Evolutionary conservation across 1,284 basidiomycete species (phyloP).

Genomic region (Marasmius fiardii): DNA sequence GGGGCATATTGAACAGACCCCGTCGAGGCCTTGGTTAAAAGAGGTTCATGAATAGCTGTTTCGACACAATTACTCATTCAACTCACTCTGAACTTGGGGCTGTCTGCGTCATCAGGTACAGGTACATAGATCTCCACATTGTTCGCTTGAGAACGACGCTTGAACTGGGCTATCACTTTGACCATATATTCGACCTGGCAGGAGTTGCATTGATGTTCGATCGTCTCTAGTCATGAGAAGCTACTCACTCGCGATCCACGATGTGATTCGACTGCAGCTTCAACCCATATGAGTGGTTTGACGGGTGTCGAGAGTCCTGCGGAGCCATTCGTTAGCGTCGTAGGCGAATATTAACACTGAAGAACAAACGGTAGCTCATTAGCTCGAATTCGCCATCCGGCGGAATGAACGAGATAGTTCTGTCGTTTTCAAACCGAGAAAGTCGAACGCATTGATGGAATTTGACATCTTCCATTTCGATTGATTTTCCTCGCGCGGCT

Average conservation of each 20-base stretch:
- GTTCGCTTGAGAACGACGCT: slow-evolving; percentile 93
- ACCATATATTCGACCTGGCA: slow-evolving; percentile 97
- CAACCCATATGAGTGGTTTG: slow-evolving; percentile 98
- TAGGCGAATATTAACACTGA: background rate
- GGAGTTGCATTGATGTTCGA: background rate
- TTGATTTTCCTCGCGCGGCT: slow-evolving; percentile 95
- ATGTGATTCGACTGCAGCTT: slow-evolving; percentile 95
- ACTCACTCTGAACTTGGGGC: slow-evolving; percentile 90
- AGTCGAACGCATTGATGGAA: slow-evolving; percentile 99
- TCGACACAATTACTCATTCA: background rate
- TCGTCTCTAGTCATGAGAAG: background rate
- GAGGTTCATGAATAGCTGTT: background rate
- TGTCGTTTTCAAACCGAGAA: slow-evolving; percentile 98
- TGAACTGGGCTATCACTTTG: slow-evolving; percentile 98
- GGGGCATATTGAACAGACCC: slow-evolving; percentile 94
- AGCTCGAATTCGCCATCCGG: slow-evolving; percentile 99
- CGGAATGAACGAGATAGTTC: slow-evolving; percentile 98
- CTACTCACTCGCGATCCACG: slow-evolving; percentile 48
- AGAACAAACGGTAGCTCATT: slow-evolving; percentile 81
- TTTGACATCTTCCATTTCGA: slow-evolving; percentile 99
- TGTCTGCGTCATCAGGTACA: slow-evolving; percentile 98
- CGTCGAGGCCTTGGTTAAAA: slow-evolving; percentile 68
- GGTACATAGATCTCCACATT: slow-evolving; percentile 99
- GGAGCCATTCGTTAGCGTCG: background rate
- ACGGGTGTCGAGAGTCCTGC: slow-evolving; percentile 83